A percentile compares a stretch with the other conserved stretches of the same genome.
These are phyloP conservation scores for Malbranchea cinnamomea DNA, from an alignment of 2,329 filamentous ascomycete genomes.

Conservation along the genomic window DNA sequence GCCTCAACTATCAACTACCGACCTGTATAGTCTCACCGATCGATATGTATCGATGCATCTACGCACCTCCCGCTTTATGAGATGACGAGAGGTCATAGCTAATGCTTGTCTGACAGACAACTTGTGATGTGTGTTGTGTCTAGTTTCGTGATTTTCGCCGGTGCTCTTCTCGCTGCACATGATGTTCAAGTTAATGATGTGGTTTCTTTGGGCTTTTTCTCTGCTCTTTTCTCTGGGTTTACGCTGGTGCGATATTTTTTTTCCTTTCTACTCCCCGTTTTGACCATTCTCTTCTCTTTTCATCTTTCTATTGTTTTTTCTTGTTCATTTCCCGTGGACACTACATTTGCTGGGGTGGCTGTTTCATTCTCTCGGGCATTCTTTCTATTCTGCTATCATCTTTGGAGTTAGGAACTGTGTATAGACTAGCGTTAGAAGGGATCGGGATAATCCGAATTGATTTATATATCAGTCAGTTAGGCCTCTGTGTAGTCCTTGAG, in stretches of 20 bases:
- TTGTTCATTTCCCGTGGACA: conserved; percentile 4
- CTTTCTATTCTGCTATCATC: conserved; percentile 6
- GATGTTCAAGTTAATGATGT: too few species aligned
- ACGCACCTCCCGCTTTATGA: too few species aligned
- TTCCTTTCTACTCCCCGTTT: background rate
- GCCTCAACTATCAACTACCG: too few species aligned
- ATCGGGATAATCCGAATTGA: too few species aligned
- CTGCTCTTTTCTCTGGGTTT: background rate
- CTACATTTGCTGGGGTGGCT: conserved; percentile 1
- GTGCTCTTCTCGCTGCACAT: too few species aligned
- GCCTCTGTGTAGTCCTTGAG: too few species aligned
- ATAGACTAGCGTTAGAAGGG: conserved; percentile 10
- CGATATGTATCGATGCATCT: too few species aligned
- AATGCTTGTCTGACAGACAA: too few species aligned
- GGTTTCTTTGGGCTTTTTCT: conserved; percentile 3
- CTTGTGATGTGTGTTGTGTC: too few species aligned
- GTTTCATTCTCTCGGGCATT: conserved; percentile 4
- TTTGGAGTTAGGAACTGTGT: conserved; percentile 5
- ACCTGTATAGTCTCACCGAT: too few species aligned
- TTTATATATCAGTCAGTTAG: too few species aligned
- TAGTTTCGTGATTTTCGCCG: background rate
- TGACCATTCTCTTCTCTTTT: conserved; percentile 2
- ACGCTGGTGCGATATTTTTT: background rate
- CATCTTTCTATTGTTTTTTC: conserved; percentile 2
- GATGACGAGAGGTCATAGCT: too few species aligned